These are phyloP conservation scores for Spirogloea muscicola DNA, from an alignment of 139 green algal species.

Conservation along the genomic window DNA sequence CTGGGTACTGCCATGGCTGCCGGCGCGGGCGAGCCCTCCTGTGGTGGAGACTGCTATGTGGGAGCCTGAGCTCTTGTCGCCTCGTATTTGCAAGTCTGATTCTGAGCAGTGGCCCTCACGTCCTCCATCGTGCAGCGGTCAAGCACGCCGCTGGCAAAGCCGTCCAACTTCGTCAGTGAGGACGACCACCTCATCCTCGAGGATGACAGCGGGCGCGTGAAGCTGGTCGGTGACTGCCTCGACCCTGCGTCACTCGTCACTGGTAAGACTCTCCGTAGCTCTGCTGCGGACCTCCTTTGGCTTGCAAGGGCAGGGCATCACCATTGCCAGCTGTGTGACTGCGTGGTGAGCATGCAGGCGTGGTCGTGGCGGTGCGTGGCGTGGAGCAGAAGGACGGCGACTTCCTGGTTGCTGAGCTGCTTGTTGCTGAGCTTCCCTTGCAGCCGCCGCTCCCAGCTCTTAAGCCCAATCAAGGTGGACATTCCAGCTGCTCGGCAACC, in stretches of 20 bases:
- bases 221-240: constrained; percentile 56
- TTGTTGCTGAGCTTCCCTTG: constrained; percentile 19
- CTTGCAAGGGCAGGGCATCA: no score
- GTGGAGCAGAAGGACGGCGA: constrained; percentile 39
- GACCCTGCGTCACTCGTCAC: constrained; percentile 65
- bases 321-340: no score
- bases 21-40: neutral
- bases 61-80: neutral
- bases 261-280: constrained; percentile 23
- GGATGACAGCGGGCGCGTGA: constrained; percentile 86
- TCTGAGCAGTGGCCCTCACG: neutral
- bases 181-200: constrained; percentile 85
- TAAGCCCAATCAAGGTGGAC: no score
- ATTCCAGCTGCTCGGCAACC: no score
- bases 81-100: constrained; percentile 1
- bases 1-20: no score
- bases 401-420: constrained; percentile 36
- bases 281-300: neutral
- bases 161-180: constrained; percentile 60
- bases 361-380: constrained; percentile 79
- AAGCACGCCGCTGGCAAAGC: neutral
- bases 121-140: constrained; percentile 12
- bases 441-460: constrained; percentile 4
- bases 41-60: neutral
- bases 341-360: constrained; percentile 39